Evolutionary conservation across 2,329 filamentous ascomycete species (phyloP), one percentile per base, ranked within the genome.

Genomic region (Lecanicillium sp.): DNA sequence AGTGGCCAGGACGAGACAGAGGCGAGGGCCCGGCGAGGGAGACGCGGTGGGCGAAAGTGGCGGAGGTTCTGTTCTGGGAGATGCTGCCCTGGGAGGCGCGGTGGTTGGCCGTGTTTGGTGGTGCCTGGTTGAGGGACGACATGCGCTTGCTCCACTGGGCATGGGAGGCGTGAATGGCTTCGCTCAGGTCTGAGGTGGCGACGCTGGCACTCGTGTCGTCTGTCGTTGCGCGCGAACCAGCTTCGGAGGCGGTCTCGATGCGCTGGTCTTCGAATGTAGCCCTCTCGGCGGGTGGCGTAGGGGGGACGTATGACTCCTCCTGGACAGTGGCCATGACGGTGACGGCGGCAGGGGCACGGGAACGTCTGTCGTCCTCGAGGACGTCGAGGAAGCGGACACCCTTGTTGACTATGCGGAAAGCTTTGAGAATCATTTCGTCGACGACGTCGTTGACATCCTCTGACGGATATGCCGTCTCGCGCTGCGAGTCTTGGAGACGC

Each of bases 371-470:
- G 14, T 81, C 86, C 30, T 87, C 84, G 70, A 93, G 83, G 2
- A 91, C 77, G 57, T 98, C 93, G 35, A 95, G 75, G 60, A 98
- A 97, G 37, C 85, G 79, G 21, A 96, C 89, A 12, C 87, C 90
- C 58, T 91, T 84, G 40, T 84, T 91, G n/a, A 95, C 87, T 44
- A 97, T 90, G 61, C 87, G 90, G 71, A 95, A 97, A 0, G 90
- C 90, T 64, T 90, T 93, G 45, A 95, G 71, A 20, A 97, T 86
- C 79, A 97, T 89, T 63, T 95, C 87, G 60, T 97, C 91, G 49
- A 96, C 79, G 49, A 91, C 79, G 57, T 86, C 81, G 58, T 88
- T 88, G 11, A 86, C 73, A 38, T 81, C 75, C 24, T 84, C 77
- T 0, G 68, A 62, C 0, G 74, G 70, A 12, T 69, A 65, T 0